Conservation (phyloP, 2,329 filamentous ascomycete species). For the Magnaporthiopsis rhizophila region DNA sequence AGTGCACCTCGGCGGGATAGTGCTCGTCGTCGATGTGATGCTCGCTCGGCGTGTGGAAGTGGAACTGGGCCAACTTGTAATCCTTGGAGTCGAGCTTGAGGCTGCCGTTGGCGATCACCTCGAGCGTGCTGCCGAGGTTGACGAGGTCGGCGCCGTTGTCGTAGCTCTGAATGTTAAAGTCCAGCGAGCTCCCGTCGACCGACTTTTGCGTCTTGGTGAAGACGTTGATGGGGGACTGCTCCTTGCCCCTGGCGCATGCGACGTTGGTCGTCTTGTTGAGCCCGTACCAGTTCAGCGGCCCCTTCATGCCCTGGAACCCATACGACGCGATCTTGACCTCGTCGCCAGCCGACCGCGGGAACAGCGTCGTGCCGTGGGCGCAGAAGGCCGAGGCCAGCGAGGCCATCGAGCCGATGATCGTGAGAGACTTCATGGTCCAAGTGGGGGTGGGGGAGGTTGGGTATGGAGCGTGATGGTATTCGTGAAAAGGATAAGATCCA, state of each 20-base stretch:
- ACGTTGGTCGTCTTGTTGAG: conserved; percentile 32
- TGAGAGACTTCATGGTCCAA: neutral
- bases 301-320: conserved; percentile 31
- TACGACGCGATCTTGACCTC: conserved; percentile 24
- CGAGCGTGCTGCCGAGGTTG: conserved; percentile 44
- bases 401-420: conserved; percentile 11
- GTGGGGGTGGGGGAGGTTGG: neutral
- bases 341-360: conserved; percentile 20
- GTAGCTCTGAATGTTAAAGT: conserved; percentile 26
- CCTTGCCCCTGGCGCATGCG: conserved; percentile 37
- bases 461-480: no score
- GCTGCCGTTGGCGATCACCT: conserved; percentile 40
- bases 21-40: conserved; percentile 39
- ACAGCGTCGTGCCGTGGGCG: conserved; percentile 28
- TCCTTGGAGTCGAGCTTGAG: conserved; percentile 29
- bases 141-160: conserved; percentile 33
- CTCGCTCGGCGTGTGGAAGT: conserved; percentile 54
- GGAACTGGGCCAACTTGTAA: conserved; percentile 45
- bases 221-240: conserved; percentile 51
- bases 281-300: conserved; percentile 45
- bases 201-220: conserved; percentile 15
- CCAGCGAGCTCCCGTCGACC: conserved; percentile 16
- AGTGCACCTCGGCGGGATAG: conserved; percentile 32
- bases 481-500: no score
- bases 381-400: conserved; percentile 19